Evolutionary conservation across 2,329 filamentous ascomycete genomes (phyloP).

Genomic region (Hortaea sp.): DNA sequence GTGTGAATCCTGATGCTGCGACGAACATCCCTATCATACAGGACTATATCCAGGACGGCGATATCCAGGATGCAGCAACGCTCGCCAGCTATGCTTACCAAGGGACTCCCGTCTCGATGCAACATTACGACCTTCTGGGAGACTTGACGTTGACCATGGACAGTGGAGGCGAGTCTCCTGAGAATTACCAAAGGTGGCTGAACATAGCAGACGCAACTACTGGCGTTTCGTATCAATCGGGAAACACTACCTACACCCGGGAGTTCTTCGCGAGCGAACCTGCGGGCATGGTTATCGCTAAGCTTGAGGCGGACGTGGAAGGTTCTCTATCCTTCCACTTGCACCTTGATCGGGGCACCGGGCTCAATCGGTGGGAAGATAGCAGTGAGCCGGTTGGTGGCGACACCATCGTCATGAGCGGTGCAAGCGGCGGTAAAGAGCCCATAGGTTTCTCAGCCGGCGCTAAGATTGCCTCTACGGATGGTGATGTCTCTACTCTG

Average conservation of each 20-base stretch:
- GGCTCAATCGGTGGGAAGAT: constrained; percentile 2
- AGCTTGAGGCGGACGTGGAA: background rate
- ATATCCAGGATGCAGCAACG: constrained; percentile 4
- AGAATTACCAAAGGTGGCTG: too few species aligned
- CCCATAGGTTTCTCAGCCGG: constrained; percentile 2
- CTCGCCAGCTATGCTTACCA: constrained; percentile 1
- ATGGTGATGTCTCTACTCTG: constrained; percentile 1
- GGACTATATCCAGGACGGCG: background rate
- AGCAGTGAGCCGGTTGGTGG: background rate
- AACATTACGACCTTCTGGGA: constrained; percentile 1
- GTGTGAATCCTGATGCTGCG: constrained; percentile 4
- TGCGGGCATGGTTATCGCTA: background rate
- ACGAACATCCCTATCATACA: background rate
- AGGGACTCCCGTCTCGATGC: background rate
- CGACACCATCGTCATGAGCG: constrained; percentile 3
- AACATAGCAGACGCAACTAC: constrained; percentile 1
- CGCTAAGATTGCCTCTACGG: constrained; percentile 1
- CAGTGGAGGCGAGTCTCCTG: too few species aligned
- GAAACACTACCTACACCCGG: constrained; percentile 1
- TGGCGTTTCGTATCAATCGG: constrained; percentile 1
- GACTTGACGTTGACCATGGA: too few species aligned
- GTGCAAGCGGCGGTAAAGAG: background rate
- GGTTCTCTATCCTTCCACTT: background rate
- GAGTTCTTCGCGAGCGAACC: constrained; percentile 3
- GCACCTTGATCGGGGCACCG: background rate